Percentiles rank a stretch among this genome's conserved stretches.
Conservation (phyloP, 129 eudicot genomes). For the Tanacetum coccineum region DNA sequence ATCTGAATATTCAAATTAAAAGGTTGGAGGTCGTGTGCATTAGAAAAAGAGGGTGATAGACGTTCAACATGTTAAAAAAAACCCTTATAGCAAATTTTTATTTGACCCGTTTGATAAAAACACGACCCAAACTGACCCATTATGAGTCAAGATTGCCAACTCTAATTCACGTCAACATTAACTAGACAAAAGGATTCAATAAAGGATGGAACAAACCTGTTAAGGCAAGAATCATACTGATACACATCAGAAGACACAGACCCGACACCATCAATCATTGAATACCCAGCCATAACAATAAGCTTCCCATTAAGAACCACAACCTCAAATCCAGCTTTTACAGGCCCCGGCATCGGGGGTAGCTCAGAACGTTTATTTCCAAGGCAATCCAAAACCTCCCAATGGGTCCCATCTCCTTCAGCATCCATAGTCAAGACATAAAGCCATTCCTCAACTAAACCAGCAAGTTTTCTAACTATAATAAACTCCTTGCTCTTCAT, state of each 20-base stretch:
- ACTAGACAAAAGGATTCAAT: neutral
- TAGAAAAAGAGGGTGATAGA: no score
- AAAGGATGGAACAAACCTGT: constrained; percentile 52
- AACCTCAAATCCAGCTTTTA: constrained; percentile 65
- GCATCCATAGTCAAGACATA: constrained; percentile 59
- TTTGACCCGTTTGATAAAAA: neutral
- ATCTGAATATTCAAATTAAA: no score
- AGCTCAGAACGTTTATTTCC: constrained; percentile 51
- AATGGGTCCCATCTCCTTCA: constrained; percentile 75
- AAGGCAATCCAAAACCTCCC: constrained; percentile 91
- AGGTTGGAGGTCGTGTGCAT: no score
- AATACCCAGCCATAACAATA: constrained; percentile 72
- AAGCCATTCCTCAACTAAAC: constrained; percentile 86
- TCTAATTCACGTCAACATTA: no score
- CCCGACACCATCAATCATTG: constrained; percentile 45
- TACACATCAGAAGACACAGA: constrained; percentile 72
- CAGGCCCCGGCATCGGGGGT: constrained; percentile 77
- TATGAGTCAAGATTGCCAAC: neutral
- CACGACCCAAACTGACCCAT: neutral
- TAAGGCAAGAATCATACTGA: constrained; percentile 91
- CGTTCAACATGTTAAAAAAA: no score
- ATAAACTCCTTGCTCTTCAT: constrained; percentile 78
- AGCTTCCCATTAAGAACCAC: constrained; percentile 86
- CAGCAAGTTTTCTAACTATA: constrained; percentile 71
- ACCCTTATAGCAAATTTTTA: no score